Conservation (phyloP, 2,329 filamentous ascomycete species). For the Colletotrichum navitas region DNA sequence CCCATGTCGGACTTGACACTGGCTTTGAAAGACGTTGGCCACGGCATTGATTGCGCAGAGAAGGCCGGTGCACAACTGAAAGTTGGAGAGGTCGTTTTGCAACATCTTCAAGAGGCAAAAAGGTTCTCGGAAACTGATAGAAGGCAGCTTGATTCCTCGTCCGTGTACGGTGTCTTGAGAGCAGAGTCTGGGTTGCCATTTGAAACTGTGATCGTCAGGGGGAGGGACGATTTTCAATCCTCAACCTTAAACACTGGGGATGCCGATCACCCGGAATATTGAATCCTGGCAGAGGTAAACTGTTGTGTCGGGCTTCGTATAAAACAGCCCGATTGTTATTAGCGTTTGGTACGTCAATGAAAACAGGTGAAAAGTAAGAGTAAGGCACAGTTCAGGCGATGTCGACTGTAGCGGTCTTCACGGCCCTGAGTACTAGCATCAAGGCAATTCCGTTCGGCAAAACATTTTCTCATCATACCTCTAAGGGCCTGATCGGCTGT, state of each 20-base stretch:
- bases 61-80: conserved; percentile 54
- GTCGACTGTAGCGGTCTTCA: conserved; percentile 28
- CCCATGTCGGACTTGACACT: conserved; percentile 63
- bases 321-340: neutral
- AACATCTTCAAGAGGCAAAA: conserved; percentile 58
- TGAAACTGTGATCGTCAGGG: conserved; percentile 54
- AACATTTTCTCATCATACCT: conserved; percentile 20
- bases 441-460: conserved; percentile 30
- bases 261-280: neutral
- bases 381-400: conserved; percentile 17
- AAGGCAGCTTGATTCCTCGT: conserved; percentile 61
- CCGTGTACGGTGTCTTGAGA: conserved; percentile 63
- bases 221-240: conserved; percentile 44
- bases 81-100: conserved; percentile 58
- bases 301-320: no score
- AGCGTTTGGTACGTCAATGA: neutral
- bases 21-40: conserved; percentile 65
- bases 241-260: neutral
- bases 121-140: conserved; percentile 50
- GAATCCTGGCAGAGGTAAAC: neutral
- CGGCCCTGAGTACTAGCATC: neutral
- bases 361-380: neutral
- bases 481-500: no score
- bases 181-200: conserved; percentile 58
- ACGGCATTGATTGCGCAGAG: conserved; percentile 59